A percentile compares a stretch with the other conserved stretches of the same genome.
phyloP scores from a whole-genome alignment of 2,329 filamentous ascomycete genomes.

The Paramyrothecium roridum region DNA sequence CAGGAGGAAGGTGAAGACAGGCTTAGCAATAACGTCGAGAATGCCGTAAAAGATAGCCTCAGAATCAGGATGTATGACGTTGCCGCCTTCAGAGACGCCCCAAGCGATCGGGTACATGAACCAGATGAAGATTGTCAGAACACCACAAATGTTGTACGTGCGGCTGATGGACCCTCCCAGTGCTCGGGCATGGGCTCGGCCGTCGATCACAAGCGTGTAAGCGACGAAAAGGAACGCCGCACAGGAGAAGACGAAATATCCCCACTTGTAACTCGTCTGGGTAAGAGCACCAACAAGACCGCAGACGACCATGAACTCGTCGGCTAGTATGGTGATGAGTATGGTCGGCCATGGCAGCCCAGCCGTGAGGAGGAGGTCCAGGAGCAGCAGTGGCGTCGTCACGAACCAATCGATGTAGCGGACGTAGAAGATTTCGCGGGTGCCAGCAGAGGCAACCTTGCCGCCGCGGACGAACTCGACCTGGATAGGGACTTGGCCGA shows the following conservation, averaged over 20 bases:
- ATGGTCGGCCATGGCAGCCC: slow-evolving; percentile 53
- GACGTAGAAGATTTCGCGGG: slow-evolving; percentile 55
- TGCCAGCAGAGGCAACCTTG: slow-evolving; percentile 41
- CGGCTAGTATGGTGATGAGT: slow-evolving; percentile 41
- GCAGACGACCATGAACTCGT: slow-evolving; percentile 42
- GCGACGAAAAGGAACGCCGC: slow-evolving; percentile 43
- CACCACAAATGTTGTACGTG: slow-evolving; percentile 54
- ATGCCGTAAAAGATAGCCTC: slow-evolving; percentile 69
- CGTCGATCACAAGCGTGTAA: slow-evolving; percentile 35
- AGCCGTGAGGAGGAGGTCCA: slow-evolving; percentile 60
- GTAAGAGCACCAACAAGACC: slow-evolving; percentile 47
- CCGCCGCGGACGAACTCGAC: slow-evolving; percentile 50
- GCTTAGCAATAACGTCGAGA: slow-evolving; percentile 63
- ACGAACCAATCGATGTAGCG: slow-evolving; percentile 54
- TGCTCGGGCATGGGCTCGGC: slow-evolving; percentile 45
- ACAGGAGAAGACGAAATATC: slow-evolving; percentile 51
- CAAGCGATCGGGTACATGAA: slow-evolving; percentile 55
- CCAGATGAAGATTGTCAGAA: slow-evolving; percentile 51
- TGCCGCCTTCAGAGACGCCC: slow-evolving; percentile 50
- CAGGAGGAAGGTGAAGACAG: slow-evolving; percentile 58
- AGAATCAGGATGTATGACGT: slow-evolving; percentile 55
- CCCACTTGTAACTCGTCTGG: slow-evolving; percentile 52
- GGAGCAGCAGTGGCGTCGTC: slow-evolving; percentile 61
- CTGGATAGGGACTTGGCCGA: slow-evolving; percentile 39
- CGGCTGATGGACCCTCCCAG: slow-evolving; percentile 51